Percentiles rank a stretch among this genome's conserved stretches.
Conservation (phyloP, 768 basidiomycete species). For the Mycena rosella region DNA sequence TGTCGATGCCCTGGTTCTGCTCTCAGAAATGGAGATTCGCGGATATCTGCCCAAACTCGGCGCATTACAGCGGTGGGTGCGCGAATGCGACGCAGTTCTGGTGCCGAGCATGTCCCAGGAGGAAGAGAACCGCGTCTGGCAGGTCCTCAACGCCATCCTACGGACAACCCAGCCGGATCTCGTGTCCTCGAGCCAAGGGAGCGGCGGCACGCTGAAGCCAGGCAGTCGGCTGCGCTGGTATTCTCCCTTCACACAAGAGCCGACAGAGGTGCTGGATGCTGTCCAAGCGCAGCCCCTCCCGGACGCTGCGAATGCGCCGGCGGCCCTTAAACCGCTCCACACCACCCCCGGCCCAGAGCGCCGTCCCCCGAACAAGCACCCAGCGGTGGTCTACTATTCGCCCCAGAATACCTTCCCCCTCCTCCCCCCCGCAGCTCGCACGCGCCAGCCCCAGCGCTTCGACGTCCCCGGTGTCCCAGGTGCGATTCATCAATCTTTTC, state of each 20-base stretch:
- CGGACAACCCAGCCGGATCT: conserved; percentile 57
- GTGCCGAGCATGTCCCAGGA: conserved; percentile 52
- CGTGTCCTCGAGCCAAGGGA: conserved; percentile 39
- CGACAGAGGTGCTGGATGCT: conserved; percentile 23
- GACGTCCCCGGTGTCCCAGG: conserved; percentile 58
- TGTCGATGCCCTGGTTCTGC: conserved; percentile 62
- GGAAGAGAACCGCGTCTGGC: conserved; percentile 58
- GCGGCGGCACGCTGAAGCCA: conserved; percentile 41
- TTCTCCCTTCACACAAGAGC: conserved; percentile 47
- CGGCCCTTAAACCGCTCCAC: conserved; percentile 45
- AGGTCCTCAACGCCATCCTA: conserved; percentile 63
- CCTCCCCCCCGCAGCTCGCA: conserved; percentile 39
- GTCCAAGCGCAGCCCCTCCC: conserved; percentile 19
- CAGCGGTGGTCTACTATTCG: conserved; percentile 63
- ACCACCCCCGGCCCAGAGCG: conserved; percentile 60
- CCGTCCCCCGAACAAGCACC: conserved; percentile 66
- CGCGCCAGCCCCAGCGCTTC: conserved; percentile 47
- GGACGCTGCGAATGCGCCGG: conserved; percentile 32
- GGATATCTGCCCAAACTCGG: conserved; percentile 63
- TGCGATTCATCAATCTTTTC: background rate
- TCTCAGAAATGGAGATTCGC: conserved; percentile 65
- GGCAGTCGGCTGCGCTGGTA: conserved; percentile 51
- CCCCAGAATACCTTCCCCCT: conserved; percentile 50
- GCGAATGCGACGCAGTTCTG: conserved; percentile 68
- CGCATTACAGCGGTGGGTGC: conserved; percentile 67